Percentiles rank a stretch among this genome's conserved stretches.
These are phyloP conservation scores for Paramecium pentaurelia DNA, from an alignment of 73 alveolate species.

Conservation along the genomic window DNA sequence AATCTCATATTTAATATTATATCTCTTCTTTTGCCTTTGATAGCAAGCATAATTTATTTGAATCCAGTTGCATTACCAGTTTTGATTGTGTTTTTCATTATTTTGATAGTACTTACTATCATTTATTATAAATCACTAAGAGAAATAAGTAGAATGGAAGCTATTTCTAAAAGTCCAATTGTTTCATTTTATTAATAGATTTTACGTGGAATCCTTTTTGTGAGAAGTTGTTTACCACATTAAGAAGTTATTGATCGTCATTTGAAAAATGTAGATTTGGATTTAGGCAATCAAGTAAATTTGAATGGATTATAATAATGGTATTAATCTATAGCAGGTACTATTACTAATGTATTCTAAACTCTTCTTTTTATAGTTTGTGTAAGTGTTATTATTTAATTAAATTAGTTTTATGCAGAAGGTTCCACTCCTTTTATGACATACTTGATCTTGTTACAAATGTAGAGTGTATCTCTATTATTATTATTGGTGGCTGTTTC, in stretches of 20 bases:
- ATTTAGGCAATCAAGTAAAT: not conserved
- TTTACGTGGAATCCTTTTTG: not conserved
- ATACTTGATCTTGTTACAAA: not conserved
- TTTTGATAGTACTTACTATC: not conserved
- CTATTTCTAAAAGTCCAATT: conserved; percentile 52
- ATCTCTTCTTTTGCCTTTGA: not conserved
- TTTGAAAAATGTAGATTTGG: not conserved
- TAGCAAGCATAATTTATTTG: conserved; percentile 24
- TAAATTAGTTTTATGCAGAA: not conserved
- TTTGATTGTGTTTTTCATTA: not conserved
- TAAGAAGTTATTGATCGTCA: not conserved
- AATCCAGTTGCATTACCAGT: conserved; percentile 23
- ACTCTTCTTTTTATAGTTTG: not conserved
- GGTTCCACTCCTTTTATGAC: not conserved
- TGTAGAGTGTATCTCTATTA: not conserved
- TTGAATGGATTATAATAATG: not conserved
- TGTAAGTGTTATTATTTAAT: not conserved
- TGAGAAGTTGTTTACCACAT: not conserved
- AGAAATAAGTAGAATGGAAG: conserved; percentile 54
- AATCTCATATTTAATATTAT: not conserved
- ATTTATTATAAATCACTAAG: conserved; percentile 13
- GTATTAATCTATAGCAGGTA: conserved; percentile 19
- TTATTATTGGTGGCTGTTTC: not conserved
- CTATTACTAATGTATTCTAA: not conserved
- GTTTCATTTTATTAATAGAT: conserved; percentile 14